phyloP scores from a whole-genome alignment of 495 filamentous ascomycete species.

The Penicillium chermesinum region DNA sequence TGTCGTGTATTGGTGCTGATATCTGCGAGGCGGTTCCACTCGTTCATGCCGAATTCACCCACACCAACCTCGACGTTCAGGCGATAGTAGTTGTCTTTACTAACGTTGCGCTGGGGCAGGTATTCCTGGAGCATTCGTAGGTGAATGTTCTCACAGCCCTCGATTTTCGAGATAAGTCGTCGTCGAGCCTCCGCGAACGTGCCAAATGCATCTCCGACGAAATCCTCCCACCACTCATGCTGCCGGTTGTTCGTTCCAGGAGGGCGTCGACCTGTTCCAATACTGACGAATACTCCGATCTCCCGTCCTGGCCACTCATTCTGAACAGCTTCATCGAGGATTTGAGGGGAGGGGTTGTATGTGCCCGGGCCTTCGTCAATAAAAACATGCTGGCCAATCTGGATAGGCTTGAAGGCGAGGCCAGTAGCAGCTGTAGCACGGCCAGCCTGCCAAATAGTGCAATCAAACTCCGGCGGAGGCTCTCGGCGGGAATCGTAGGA shows the following conservation, averaged over 20 bases:
- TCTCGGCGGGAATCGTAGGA: constrained; percentile 95
- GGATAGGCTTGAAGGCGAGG: constrained; percentile 91
- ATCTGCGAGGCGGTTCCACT: constrained; percentile 88
- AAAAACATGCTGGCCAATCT: constrained; percentile 87
- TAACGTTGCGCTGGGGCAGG: constrained; percentile 71
- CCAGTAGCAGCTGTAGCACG: constrained; percentile 90
- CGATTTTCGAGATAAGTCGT: constrained; percentile 81
- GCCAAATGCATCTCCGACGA: constrained; percentile 65
- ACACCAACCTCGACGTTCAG: constrained; percentile 96
- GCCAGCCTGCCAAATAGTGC: constrained; percentile 93
- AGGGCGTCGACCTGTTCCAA: constrained; percentile 89
- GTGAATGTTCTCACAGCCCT: constrained; percentile 91
- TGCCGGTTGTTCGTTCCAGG: constrained; percentile 60
- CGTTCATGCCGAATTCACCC: constrained; percentile 97
- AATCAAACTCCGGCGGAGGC: constrained; percentile 80
- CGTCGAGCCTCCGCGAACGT: constrained; percentile 87
- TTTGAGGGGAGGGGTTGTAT: constrained; percentile 82
- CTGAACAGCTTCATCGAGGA: constrained; percentile 81
- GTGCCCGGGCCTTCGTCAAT: constrained; percentile 88
- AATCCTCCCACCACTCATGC: constrained; percentile 87
- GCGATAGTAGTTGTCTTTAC: constrained; percentile 91
- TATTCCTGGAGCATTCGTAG: constrained; percentile 73
- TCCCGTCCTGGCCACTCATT: constrained; percentile 95
- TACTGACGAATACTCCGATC: constrained; percentile 80
- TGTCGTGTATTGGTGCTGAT: constrained; percentile 86